Conservation (phyloP, 2,329 filamentous ascomycete species). For the Penicillium sp. region DNA sequence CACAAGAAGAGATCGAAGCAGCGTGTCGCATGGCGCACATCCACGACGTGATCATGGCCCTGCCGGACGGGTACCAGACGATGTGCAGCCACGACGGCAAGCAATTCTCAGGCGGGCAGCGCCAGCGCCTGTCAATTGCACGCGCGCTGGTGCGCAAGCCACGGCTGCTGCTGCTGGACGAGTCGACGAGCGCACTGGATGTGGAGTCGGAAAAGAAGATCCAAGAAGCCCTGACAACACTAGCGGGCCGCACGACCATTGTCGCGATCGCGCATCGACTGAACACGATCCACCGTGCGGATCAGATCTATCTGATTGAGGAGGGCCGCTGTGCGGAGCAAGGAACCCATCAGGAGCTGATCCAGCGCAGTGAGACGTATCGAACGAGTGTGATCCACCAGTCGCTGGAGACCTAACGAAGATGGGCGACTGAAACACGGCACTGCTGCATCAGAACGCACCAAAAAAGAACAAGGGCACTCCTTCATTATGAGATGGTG, state of each 20-base stretch:
- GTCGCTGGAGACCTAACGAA: no score
- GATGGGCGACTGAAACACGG: no score
- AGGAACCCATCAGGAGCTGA: constrained; percentile 43
- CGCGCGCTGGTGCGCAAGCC: constrained; percentile 49
- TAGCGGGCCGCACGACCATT: constrained; percentile 28
- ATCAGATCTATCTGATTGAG: constrained; percentile 66
- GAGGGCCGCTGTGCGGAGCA: constrained; percentile 42
- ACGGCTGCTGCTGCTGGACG: constrained; percentile 49
- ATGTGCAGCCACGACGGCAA: constrained; percentile 48
- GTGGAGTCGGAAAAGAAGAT: constrained; percentile 45
- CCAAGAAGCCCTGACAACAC: constrained; percentile 31
- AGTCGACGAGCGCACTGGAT: constrained; percentile 53
- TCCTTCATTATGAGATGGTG: no score
- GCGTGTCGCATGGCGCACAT: constrained; percentile 61
- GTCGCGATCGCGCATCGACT: constrained; percentile 36
- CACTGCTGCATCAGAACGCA: no score
- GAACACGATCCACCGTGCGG: constrained; percentile 47
- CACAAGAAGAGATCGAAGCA: constrained; percentile 54
- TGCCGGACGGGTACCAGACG: constrained; percentile 60
- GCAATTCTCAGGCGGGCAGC: constrained; percentile 50
- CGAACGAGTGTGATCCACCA: constrained; percentile 45
- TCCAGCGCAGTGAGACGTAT: constrained; percentile 44
- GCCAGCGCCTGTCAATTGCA: constrained; percentile 51
- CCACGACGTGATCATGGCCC: constrained; percentile 55
- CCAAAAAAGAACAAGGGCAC: no score